Evolutionary conservation across 2,329 filamentous ascomycete genomes (phyloP).

Genomic region (Ascochyta pisi): DNA sequence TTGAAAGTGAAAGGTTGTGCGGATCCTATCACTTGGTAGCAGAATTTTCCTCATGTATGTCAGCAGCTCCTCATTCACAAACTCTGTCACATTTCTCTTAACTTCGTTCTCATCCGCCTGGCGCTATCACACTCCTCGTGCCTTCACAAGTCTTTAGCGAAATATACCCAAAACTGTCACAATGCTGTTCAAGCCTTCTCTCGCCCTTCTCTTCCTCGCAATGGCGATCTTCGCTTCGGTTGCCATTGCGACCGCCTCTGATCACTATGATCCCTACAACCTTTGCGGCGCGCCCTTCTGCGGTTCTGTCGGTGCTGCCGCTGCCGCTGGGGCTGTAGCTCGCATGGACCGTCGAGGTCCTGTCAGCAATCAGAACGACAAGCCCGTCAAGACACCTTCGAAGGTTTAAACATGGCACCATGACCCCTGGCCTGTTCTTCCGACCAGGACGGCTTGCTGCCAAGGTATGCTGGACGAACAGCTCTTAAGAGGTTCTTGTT

Average conservation of each 20-base stretch:
- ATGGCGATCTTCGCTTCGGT: not conserved
- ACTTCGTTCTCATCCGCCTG: not conserved
- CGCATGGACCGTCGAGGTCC: not conserved
- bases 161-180: not conserved
- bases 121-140: not conserved
- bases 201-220: not conserved
- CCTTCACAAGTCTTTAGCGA: not conserved
- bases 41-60: no score
- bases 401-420: not conserved
- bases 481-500: not conserved
- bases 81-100: not conserved
- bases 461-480: not conserved
- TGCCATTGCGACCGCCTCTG: not conserved
- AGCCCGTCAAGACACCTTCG: not conserved
- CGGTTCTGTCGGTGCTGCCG: not conserved
- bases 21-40: not conserved
- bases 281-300: slow-evolving; percentile 3
- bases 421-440: not conserved
- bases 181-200: not conserved
- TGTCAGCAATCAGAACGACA: not conserved
- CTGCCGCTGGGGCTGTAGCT: not conserved
- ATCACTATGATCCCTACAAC: not conserved
- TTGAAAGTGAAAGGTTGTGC: not conserved
- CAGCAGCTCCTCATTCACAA: not conserved
- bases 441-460: not conserved